Percentiles rank a stretch among this genome's conserved stretches.
Conservation (phyloP, 1,284 basidiomycete genomes). For the Mycosarcoma maydis region DNA sequence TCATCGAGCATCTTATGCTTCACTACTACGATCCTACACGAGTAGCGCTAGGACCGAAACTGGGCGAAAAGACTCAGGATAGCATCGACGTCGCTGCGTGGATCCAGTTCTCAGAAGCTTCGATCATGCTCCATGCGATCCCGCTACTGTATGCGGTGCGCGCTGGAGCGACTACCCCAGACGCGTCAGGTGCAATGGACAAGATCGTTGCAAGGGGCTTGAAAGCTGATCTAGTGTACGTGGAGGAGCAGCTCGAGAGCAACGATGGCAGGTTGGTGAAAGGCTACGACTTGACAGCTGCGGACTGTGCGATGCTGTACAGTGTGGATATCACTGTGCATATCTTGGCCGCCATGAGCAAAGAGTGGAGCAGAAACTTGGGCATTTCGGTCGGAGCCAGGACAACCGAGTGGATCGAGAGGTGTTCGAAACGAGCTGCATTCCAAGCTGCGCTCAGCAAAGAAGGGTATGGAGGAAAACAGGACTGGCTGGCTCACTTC, state of each 20-base stretch:
- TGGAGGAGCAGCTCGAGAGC: constrained; percentile 18
- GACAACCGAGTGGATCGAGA: constrained; percentile 32
- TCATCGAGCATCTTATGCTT: constrained; percentile 27
- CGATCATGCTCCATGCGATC: constrained; percentile 29
- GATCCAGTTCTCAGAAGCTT: constrained; percentile 39
- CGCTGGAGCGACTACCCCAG: constrained; percentile 14
- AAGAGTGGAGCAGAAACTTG: constrained; percentile 24
- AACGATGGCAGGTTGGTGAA: constrained; percentile 22
- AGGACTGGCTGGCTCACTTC: too few species aligned
- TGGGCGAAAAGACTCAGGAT: constrained; percentile 19
- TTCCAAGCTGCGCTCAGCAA: constrained; percentile 26
- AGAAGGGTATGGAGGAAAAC: too few species aligned
- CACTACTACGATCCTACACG: constrained; percentile 30
- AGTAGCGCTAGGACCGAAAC: constrained; percentile 15
- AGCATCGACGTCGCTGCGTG: constrained; percentile 27
- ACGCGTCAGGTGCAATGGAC: constrained; percentile 13
- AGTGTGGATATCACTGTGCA: constrained; percentile 28
- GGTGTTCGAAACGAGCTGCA: constrained; percentile 9
- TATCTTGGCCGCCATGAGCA: constrained; percentile 4
- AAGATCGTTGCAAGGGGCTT: constrained; percentile 23
- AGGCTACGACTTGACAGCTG: constrained; percentile 23
- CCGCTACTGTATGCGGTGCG: constrained; percentile 31
- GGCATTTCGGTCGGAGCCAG: constrained; percentile 6
- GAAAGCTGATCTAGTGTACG: constrained; percentile 23
- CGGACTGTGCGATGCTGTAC: constrained; percentile 41